Evolutionary conservation across 1,284 basidiomycete species (phyloP), one percentile per base, ranked within the genome.

Genomic region (Heimioporus retisporus): DNA sequence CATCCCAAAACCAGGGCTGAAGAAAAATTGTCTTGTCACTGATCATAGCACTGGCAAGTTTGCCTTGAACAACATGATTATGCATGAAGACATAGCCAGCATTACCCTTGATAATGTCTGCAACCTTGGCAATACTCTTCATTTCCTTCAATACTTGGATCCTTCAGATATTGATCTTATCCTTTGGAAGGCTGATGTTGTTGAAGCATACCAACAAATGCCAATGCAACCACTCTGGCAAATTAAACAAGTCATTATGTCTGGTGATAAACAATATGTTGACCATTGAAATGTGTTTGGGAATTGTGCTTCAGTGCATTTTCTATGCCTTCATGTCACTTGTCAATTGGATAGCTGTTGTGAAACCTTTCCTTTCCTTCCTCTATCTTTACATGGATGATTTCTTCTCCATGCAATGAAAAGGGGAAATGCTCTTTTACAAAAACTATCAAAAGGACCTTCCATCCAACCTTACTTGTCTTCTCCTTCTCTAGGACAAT

Each of bases 171-270:
- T 61, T 7, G 40, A 59, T 0, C 48, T 71, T 0, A 44, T 62
- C 2, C 7, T 71, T 0, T 72, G 71, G 69, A 85, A 85, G 54
- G 80, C 77, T 0, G 83, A 86, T 55, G 76, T 85, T 0, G 60
- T 76, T 0, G 71, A 79, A 19, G 84, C 84, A 0, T 86, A 82
- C 55, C 71, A 75, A 0, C 69, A 72, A 0, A 67, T 83, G 3
- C 84, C 83, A 0, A 74, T 84, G 68, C 80, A 83, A 54, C 79
- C 77, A 0, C 59, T 76, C 0, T 86, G 83, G 84, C 85, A 87
- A 60, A 63, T 85, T 5, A 80, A 81, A 53, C 84, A 86, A 14
- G 15, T 46, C 6, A 14, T 46, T 5, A 13, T 6, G 2, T 67
- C 85, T 13, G 68, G 77, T 0, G 74, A 72, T 0, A 0, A 62